These are phyloP conservation scores for Fusarium mundagurra DNA, from an alignment of 2,329 filamentous ascomycete species.

Conservation along the genomic window DNA sequence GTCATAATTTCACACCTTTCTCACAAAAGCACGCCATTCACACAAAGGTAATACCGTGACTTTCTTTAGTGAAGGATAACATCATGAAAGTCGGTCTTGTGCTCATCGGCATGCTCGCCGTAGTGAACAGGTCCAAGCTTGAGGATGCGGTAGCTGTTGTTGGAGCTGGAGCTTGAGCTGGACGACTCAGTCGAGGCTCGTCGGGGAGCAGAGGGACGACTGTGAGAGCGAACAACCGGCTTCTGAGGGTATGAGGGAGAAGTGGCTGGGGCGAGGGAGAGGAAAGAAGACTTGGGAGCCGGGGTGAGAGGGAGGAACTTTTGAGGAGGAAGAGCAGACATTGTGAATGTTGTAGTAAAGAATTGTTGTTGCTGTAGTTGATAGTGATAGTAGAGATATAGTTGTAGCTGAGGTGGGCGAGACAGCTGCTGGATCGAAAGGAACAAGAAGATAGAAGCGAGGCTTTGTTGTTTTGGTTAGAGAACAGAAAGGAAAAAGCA, in stretches of 20 bases:
- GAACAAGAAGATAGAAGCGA: conserved; percentile 7
- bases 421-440: conserved; percentile 35
- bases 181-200: conserved; percentile 58
- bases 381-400: not conserved
- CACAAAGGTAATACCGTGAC: not conserved
- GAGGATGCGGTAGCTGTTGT: conserved; percentile 61
- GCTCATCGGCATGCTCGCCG: conserved; percentile 66
- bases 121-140: conserved; percentile 73
- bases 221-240: conserved; percentile 45
- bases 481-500: conserved; percentile 11
- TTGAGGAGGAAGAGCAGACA: conserved; percentile 41
- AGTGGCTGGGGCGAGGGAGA: conserved; percentile 67
- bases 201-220: conserved; percentile 47
- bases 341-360: conserved; percentile 23
- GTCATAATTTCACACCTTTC: conserved; percentile 4
- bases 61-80: conserved; percentile 52
- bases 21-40: conserved; percentile 8
- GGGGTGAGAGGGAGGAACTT: conserved; percentile 42
- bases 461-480: conserved; percentile 31
- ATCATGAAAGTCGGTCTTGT: conserved; percentile 67
- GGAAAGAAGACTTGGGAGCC: conserved; percentile 53
- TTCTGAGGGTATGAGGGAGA: conserved; percentile 65
- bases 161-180: conserved; percentile 49
- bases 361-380: conserved; percentile 6
- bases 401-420: conserved; percentile 40